Percentiles rank a stretch among this genome's conserved stretches.
These are phyloP conservation scores for Mycena floridula DNA, from an alignment of 768 basidiomycete genomes.

Conservation along the genomic window DNA sequence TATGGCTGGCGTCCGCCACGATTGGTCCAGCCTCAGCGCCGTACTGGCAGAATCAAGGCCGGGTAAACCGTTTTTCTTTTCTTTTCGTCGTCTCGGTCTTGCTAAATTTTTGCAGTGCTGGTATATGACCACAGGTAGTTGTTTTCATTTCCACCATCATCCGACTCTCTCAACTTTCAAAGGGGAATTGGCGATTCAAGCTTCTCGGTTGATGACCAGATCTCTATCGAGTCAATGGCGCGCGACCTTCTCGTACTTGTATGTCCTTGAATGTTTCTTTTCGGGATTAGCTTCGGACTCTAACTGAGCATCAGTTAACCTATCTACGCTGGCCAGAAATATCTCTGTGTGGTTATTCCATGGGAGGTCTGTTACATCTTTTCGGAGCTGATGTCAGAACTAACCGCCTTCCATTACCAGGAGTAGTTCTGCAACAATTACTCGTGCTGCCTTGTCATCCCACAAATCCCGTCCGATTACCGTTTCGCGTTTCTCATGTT, in stretches of 20 bases:
- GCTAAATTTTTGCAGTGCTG: constrained; percentile 13
- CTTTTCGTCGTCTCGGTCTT: neutral
- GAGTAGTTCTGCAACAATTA: constrained; percentile 19
- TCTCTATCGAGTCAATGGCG: constrained; percentile 21
- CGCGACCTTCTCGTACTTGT: constrained; percentile 20
- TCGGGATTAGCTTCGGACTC: no score
- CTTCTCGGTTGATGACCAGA: constrained; percentile 12
- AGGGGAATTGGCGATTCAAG: constrained; percentile 23
- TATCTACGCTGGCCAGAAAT: constrained; percentile 18
- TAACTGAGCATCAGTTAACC: no score
- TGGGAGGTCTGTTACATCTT: constrained; percentile 18
- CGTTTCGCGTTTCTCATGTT: constrained; percentile 20
- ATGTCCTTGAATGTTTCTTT: no score
- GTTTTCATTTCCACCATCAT: neutral
- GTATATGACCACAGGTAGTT: constrained; percentile 19
- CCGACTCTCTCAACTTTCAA: neutral
- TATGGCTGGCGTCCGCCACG: constrained; percentile 12
- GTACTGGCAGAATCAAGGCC: constrained; percentile 13
- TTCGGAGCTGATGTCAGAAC: neutral
- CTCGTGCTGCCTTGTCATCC: constrained; percentile 20
- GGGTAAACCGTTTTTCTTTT: constrained; percentile 8
- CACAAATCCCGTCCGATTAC: constrained; percentile 12
- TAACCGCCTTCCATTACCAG: constrained; percentile 8
- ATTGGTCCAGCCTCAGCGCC: constrained; percentile 15
- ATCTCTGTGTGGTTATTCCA: constrained; percentile 21